A percentile compares a stretch with the other conserved stretches of the same genome.
Conservation (phyloP, 192 early-diverging fungal species). For the Gaertneriomyces semiglobifer region DNA sequence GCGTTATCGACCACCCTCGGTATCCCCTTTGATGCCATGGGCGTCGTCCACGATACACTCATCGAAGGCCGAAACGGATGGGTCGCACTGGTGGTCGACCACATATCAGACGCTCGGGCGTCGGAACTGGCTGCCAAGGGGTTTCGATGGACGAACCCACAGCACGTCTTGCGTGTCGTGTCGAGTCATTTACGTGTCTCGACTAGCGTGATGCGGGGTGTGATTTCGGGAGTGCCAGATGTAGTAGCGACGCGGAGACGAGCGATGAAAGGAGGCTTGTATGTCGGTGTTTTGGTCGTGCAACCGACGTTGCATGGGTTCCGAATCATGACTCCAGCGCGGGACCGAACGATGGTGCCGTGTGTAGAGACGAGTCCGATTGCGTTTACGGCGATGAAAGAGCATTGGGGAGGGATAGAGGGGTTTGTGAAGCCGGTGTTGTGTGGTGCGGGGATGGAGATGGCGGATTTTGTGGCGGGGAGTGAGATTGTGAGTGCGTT, state of each 20-base stretch:
- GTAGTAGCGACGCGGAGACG: not conserved
- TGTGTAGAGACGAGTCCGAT: not conserved
- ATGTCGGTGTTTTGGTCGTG: slow-evolving; percentile 9
- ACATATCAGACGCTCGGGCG: not conserved
- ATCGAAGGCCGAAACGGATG: slow-evolving; percentile 10
- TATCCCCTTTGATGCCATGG: slow-evolving; percentile 16
- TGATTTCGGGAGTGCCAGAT: slow-evolving; percentile 8
- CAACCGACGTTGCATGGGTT: slow-evolving; percentile 9
- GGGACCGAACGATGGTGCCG: slow-evolving; percentile 16
- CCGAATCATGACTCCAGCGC: slow-evolving; percentile 11
- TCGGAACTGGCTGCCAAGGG: slow-evolving; percentile 9
- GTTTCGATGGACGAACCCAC: slow-evolving; percentile 16
- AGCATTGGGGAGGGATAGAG: not conserved
- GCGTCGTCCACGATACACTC: slow-evolving; percentile 15
- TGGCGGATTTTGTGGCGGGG: slow-evolving; percentile 13
- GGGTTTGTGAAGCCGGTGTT: slow-evolving; percentile 1
- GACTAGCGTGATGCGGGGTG: not conserved
- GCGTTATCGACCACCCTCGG: slow-evolving; percentile 1
- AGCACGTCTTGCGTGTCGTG: slow-evolving; percentile 7
- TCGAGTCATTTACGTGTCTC: slow-evolving; percentile 6
- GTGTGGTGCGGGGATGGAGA: not conserved
- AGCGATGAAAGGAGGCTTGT: slow-evolving; percentile 7
- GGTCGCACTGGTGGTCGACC: slow-evolving; percentile 16
- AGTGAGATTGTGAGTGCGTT: slow-evolving; percentile 9
- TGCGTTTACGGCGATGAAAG: slow-evolving; percentile 5